Evolutionary conservation across 176 grass and related monocot species (phyloP).

Genomic region (Bothriochloa decipiens): DNA sequence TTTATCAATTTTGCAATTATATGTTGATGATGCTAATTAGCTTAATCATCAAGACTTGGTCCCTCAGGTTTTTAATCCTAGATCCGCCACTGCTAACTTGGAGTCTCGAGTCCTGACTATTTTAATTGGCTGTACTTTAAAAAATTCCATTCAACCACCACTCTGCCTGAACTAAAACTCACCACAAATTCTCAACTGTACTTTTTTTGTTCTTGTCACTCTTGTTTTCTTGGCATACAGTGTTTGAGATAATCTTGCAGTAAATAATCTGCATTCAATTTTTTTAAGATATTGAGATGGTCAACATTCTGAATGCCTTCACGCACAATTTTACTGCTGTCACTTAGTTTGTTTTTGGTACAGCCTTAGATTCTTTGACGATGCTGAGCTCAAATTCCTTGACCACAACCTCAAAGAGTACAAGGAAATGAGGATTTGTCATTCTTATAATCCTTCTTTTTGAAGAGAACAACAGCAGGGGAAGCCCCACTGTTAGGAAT

Average conservation of each 20-base stretch:
- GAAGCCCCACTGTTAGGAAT: too few species aligned
- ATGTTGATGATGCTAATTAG: too few species aligned
- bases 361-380: background rate
- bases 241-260: background rate
- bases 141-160: background rate
- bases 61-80: too few species aligned
- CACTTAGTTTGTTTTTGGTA: background rate
- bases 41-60: too few species aligned
- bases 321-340: background rate
- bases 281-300: slow-evolving; percentile 1
- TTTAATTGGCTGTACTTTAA: background rate
- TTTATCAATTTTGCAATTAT: too few species aligned
- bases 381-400: background rate
- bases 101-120: background rate
- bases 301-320: background rate
- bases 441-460: too few species aligned
- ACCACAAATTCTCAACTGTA: background rate
- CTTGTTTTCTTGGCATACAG: background rate
- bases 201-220: background rate
- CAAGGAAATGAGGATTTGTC: background rate
- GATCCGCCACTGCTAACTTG: too few species aligned
- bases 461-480: too few species aligned
- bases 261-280: background rate
- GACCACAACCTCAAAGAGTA: background rate
- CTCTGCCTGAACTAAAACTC: background rate